These are phyloP conservation scores for Sporisorium exsertum DNA, from an alignment of 1,284 basidiomycete genomes.

Conservation along the genomic window DNA sequence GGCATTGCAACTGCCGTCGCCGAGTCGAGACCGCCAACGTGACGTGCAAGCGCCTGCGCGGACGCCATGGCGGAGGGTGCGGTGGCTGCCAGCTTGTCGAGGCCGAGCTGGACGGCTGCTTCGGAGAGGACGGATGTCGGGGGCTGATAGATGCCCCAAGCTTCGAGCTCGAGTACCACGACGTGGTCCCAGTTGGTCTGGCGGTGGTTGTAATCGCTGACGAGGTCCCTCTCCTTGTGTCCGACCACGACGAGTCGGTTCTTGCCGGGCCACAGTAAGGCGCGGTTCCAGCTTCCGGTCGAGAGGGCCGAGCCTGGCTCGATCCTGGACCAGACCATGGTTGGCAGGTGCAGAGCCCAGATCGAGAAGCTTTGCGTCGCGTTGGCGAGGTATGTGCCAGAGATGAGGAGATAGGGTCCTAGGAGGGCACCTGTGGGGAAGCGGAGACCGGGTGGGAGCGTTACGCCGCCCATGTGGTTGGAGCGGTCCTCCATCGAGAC, in stretches of 20 bases:
- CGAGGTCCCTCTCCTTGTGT: conserved; percentile 61
- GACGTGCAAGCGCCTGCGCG: conserved; percentile 25
- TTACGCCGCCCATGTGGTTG: conserved; percentile 54
- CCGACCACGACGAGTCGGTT: conserved; percentile 61
- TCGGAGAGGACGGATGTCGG: conserved; percentile 44
- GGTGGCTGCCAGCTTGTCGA: conserved; percentile 54
- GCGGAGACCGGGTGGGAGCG: conserved; percentile 63
- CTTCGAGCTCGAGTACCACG: conserved; percentile 61
- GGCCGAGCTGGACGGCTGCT: conserved; percentile 53
- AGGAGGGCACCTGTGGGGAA: conserved; percentile 62
- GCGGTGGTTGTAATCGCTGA: conserved; percentile 66
- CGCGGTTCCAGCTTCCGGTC: conserved; percentile 63
- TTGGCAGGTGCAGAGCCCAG: conserved; percentile 62
- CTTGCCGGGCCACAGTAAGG: conserved; percentile 55
- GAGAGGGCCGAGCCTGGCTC: conserved; percentile 58
- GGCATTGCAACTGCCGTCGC: neutral
- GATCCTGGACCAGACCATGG: conserved; percentile 61
- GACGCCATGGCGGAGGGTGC: conserved; percentile 41
- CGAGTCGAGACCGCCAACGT: neutral
- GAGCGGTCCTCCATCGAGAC: conserved; percentile 54
- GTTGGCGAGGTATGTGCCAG: conserved; percentile 65
- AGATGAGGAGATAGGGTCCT: conserved; percentile 60
- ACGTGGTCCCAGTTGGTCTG: conserved; percentile 66
- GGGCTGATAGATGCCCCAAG: conserved; percentile 64
- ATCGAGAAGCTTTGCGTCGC: conserved; percentile 65